These are phyloP conservation scores for Phaseolus lunatus DNA, from an alignment of 306 rosid species.

Conservation along the genomic window DNA sequence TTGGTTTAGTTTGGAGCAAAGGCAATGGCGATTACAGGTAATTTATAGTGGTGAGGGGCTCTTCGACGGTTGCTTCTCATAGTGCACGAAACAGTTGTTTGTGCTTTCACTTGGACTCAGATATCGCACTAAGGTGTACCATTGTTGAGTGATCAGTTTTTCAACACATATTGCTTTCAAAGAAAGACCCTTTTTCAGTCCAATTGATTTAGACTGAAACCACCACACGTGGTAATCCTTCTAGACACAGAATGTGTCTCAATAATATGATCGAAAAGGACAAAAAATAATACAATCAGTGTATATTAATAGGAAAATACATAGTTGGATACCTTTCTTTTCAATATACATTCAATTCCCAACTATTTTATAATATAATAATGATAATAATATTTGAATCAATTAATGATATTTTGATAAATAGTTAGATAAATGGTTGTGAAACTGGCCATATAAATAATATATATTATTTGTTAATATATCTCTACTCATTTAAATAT, in stretches of 20 bases:
- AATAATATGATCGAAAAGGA: too few species aligned
- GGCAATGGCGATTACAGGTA: not conserved
- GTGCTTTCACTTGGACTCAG: not conserved
- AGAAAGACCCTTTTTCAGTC: not conserved
- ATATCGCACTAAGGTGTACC: not conserved
- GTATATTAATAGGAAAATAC: too few species aligned
- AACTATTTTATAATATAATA: too few species aligned
- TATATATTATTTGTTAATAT: too few species aligned
- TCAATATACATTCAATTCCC: too few species aligned
- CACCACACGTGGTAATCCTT: not conserved
- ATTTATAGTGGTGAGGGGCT: conserved; percentile 18
- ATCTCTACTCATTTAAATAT: too few species aligned
- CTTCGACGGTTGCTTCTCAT: not conserved
- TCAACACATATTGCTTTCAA: not conserved
- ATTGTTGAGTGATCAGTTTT: not conserved
- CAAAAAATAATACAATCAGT: too few species aligned
- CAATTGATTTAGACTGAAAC: not conserved
- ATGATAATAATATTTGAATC: too few species aligned
- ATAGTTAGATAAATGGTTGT: too few species aligned
- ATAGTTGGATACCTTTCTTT: too few species aligned
- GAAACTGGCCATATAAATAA: too few species aligned
- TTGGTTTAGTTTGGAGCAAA: not conserved
- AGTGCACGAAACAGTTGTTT: not conserved
- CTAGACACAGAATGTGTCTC: not conserved
- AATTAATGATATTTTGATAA: too few species aligned